phyloP scores from a whole-genome alignment of 768 basidiomycete genomes.

The Cubamyces lactineus region DNA sequence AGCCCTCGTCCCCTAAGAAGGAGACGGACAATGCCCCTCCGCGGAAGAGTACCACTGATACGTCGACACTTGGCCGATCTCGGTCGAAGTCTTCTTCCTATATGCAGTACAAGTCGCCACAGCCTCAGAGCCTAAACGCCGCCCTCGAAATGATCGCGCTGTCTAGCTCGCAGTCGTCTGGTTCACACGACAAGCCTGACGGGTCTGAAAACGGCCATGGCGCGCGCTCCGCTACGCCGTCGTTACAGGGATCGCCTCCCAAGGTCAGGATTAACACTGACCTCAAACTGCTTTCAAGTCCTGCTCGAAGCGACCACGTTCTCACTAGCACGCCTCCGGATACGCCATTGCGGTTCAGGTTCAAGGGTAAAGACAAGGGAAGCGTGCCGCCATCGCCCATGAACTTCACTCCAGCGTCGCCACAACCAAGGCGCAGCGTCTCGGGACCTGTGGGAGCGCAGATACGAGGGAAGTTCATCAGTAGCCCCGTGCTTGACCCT shows the following conservation, averaged over 20 bases:
- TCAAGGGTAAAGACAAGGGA: conserved; percentile 19
- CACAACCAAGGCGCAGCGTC: conserved; percentile 25
- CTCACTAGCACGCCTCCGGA: conserved; percentile 19
- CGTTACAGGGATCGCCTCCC: conserved; percentile 19
- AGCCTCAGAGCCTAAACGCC: conserved; percentile 72
- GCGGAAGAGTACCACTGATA: conserved; percentile 22
- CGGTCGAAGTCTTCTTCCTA: conserved; percentile 62
- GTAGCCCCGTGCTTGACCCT: conserved; percentile 69
- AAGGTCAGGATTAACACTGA: conserved; percentile 26
- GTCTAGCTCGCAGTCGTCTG: conserved; percentile 24
- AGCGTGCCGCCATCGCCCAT: conserved; percentile 18
- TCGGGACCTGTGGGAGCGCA: conserved; percentile 22
- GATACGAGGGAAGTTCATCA: conserved; percentile 62
- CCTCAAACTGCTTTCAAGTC: conserved; percentile 14
- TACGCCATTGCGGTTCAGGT: conserved; percentile 20
- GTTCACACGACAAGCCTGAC: conserved; percentile 3
- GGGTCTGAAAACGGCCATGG: conserved; percentile 21
- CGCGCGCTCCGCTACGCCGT: conserved; percentile 16
- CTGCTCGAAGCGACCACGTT: conserved; percentile 7
- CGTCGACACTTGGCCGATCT: conserved; percentile 31
- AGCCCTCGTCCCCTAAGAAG: conserved; percentile 19
- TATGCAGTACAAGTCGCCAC: conserved; percentile 55
- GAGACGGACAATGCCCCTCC: conserved; percentile 40
- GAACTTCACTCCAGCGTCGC: conserved; percentile 16
- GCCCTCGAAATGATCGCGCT: conserved; percentile 66